These are phyloP conservation scores for Curvularia lunata DNA, from an alignment of 2,329 filamentous ascomycete genomes.

Conservation along the genomic window DNA sequence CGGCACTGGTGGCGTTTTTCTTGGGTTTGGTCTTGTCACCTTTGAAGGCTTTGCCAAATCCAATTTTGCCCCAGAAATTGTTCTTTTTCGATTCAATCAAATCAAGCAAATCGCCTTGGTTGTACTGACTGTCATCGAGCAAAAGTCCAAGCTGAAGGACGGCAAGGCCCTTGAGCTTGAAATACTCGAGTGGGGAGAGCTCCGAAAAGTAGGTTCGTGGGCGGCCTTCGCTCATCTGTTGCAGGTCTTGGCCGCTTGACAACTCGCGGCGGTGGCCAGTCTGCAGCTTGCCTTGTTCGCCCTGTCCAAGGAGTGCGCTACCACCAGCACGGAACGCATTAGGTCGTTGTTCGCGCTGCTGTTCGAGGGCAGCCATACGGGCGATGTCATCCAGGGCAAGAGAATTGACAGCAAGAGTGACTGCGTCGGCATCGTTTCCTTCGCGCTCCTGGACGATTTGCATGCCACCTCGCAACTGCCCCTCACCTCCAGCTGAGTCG, in stretches of 20 bases:
- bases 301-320: constrained; percentile 69
- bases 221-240: constrained; percentile 60
- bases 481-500: constrained; percentile 71
- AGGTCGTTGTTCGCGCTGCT: constrained; percentile 87
- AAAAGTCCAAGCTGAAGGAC: constrained; percentile 94
- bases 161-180: constrained; percentile 93
- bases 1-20: constrained; percentile 69
- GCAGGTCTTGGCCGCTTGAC: constrained; percentile 60
- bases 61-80: constrained; percentile 98
- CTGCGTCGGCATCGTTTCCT: constrained; percentile 72
- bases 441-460: constrained; percentile 83
- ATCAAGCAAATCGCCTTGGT: constrained; percentile 88
- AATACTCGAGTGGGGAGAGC: constrained; percentile 92
- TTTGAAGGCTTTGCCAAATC: constrained; percentile 79
- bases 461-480: constrained; percentile 63
- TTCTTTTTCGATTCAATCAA: constrained; percentile 93
- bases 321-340: constrained; percentile 79
- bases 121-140: constrained; percentile 87
- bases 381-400: constrained; percentile 96
- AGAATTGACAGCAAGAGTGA: constrained; percentile 89
- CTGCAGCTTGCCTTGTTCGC: constrained; percentile 68
- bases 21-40: constrained; percentile 66
- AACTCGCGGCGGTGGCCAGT: constrained; percentile 73
- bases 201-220: constrained; percentile 93
- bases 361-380: constrained; percentile 91